Base-by-base conservation (phyloP, 2,329 filamentous ascomycete species). In the Clonostachys chloroleuca region DNA sequence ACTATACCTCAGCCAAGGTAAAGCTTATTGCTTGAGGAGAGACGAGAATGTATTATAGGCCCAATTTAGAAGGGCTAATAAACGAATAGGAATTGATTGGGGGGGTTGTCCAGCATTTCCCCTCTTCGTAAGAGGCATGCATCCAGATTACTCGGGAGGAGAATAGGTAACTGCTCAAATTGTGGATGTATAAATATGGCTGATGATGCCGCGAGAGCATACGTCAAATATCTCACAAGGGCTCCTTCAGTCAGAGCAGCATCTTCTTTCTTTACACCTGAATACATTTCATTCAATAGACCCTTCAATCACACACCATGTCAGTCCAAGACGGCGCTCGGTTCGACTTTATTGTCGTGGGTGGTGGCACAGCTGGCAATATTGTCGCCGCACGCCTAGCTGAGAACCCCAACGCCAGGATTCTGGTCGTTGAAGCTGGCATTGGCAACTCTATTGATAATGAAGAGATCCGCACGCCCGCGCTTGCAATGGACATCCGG, bases 391-490 rank as follows among this genome's bases (percentile, higher is more conserved):
- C 61, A 7, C 62, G 65, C 10, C 60, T 68, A 1, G 65, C 62
- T 12, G 64, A 68, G 46, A 60, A 63, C 49, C 56, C 58, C 17
- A 52, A 59, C 12, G 72, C 75, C 34, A 63, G 59, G 13, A 54
- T 77, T 35, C 64, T 77, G 5, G 55, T 78, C 18, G 58, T 78
- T 46, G 74, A 78, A 54, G 74, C 74, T 6, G 74, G 74, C 12
- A 62, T 66, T 18, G 65, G 66, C 49, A 75, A 79, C 54, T 68
- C 78, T 0, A 59, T 68, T 6, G 65, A 76, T 6, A 62, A 78
- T 40, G 69, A 74, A 17, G 70, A 75, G 42, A 77, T 81, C 54
- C 74, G 66, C 5, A 81, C 77, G 5, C 80, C 78, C 1, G 68
- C 74, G 2, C 62, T 64, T 9, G 77, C 75, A 35, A 74, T 83